Evolutionary conservation across 805 yeast species (phyloP).

Genomic region (Wickerhamiella occidentalis): DNA sequence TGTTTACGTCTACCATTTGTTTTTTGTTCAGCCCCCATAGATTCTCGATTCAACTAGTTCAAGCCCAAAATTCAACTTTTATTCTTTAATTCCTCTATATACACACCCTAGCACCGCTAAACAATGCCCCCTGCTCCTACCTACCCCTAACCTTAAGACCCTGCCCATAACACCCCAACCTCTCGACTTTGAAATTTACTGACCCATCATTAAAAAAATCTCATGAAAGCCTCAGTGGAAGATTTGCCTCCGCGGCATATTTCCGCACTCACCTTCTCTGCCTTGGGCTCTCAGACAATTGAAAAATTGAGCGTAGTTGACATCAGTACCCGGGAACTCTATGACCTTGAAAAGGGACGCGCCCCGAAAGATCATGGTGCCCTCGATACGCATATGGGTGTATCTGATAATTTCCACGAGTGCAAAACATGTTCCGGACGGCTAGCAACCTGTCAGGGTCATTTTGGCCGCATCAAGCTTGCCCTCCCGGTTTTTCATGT

Average conservation of each 20-base stretch:
- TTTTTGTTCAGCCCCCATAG: no score
- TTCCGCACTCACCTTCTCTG: slow-evolving; percentile 83
- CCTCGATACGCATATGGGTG: slow-evolving; percentile 86
- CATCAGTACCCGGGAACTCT: slow-evolving; percentile 78
- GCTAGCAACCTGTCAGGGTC: slow-evolving; percentile 93
- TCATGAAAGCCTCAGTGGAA: slow-evolving; percentile 35
- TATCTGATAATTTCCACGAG: slow-evolving; percentile 70
- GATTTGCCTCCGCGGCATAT: slow-evolving; percentile 86
- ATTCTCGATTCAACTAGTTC: no score
- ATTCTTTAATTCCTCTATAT: no score
- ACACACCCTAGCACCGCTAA: no score
- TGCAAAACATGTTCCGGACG: slow-evolving; percentile 89
- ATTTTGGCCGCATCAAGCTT: slow-evolving; percentile 86
- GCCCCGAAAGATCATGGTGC: slow-evolving; percentile 79
- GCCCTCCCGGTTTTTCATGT: slow-evolving; percentile 96
- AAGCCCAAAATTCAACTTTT: no score
- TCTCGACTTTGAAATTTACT: background rate
- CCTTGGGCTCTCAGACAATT: slow-evolving; percentile 82
- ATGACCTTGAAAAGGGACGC: slow-evolving; percentile 81
- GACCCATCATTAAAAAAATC: background rate
- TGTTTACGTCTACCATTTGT: no score
- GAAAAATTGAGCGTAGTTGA: slow-evolving; percentile 91
- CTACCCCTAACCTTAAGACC: no score
- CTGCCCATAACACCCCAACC: background rate
- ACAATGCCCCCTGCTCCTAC: no score